Evolutionary conservation across 2,329 filamentous ascomycete genomes (phyloP).

Genomic region (Albifimbria verrucaria): DNA sequence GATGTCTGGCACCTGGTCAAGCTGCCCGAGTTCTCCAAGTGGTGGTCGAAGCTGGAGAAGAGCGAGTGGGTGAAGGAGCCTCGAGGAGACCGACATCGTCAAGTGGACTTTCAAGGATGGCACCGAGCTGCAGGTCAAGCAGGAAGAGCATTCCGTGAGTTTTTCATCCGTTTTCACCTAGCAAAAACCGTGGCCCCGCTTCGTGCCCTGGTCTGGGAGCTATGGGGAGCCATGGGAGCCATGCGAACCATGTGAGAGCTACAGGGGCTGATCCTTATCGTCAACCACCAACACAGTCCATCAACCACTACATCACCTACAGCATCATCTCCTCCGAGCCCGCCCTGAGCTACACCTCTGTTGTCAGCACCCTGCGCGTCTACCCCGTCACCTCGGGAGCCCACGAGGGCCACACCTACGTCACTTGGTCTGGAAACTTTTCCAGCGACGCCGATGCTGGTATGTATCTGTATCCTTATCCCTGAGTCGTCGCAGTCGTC

Average conservation of each 20-base stretch:
- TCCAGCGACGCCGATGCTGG: slow-evolving; percentile 68
- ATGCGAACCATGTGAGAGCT: neutral
- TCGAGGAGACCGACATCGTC: slow-evolving; percentile 65
- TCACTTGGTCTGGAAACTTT: slow-evolving; percentile 69
- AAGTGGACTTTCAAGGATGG: slow-evolving; percentile 71
- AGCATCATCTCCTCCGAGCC: slow-evolving; percentile 65
- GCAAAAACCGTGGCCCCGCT: neutral
- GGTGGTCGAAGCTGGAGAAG: slow-evolving; percentile 61
- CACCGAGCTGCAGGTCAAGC: slow-evolving; percentile 67
- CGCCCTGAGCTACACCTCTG: slow-evolving; percentile 62
- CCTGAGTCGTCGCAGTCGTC: neutral
- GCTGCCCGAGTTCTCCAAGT: slow-evolving; percentile 65
- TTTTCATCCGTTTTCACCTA: neutral
- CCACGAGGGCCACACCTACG: slow-evolving; percentile 61
- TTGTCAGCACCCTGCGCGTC: slow-evolving; percentile 63
- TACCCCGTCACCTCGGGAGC: slow-evolving; percentile 65
- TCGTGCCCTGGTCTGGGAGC: neutral
- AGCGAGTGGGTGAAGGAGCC: slow-evolving; percentile 60
- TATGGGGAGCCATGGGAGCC: neutral
- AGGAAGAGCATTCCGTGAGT: slow-evolving; percentile 69
- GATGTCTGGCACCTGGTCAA: slow-evolving; percentile 74
- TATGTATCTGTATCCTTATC: slow-evolving; percentile 34
- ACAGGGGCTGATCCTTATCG: neutral
- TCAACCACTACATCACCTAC: slow-evolving; percentile 75
- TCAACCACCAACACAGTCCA: slow-evolving; percentile 48